These are phyloP conservation scores for Picochlorum sp. DNA, from an alignment of 139 green algal genomes.

Conservation along the genomic window DNA sequence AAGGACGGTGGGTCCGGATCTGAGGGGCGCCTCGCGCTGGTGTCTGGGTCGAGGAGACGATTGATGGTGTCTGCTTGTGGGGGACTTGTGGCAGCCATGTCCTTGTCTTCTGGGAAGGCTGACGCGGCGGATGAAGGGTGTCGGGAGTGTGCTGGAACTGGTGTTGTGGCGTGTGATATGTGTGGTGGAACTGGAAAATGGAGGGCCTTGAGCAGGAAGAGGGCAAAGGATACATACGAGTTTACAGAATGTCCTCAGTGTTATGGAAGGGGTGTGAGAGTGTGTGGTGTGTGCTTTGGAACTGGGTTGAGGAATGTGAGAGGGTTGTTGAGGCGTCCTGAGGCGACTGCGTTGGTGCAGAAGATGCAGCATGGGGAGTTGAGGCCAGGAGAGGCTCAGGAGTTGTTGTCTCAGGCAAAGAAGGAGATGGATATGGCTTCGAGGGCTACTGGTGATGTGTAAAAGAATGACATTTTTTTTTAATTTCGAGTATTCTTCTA, in stretches of 20 bases:
- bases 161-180: constrained; percentile 88
- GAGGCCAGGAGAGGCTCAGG: constrained; percentile 35
- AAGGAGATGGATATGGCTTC: background rate
- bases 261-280: constrained; percentile 77
- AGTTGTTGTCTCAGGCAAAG: constrained; percentile 13
- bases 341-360: constrained; percentile 80
- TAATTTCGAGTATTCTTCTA: background rate
- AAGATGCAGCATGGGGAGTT: constrained; percentile 90
- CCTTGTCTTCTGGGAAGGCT: background rate
- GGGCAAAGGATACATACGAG: constrained; percentile 92
- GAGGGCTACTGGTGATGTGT: background rate
- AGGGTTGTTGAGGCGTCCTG: constrained; percentile 83
- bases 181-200: constrained; percentile 97
- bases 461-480: background rate
- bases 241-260: constrained; percentile 98
- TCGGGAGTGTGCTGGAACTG: constrained; percentile 71
- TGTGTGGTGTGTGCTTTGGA: constrained; percentile 94
- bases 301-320: constrained; percentile 86
- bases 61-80: constrained; percentile 1
- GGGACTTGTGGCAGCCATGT: background rate
- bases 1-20: no score
- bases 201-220: constrained; percentile 73
- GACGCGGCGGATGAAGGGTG: constrained; percentile 27
- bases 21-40: background rate
- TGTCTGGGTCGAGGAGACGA: background rate